These are phyloP conservation scores for Aureobasidium lini DNA, from an alignment of 2,329 filamentous ascomycete genomes.

Conservation along the genomic window DNA sequence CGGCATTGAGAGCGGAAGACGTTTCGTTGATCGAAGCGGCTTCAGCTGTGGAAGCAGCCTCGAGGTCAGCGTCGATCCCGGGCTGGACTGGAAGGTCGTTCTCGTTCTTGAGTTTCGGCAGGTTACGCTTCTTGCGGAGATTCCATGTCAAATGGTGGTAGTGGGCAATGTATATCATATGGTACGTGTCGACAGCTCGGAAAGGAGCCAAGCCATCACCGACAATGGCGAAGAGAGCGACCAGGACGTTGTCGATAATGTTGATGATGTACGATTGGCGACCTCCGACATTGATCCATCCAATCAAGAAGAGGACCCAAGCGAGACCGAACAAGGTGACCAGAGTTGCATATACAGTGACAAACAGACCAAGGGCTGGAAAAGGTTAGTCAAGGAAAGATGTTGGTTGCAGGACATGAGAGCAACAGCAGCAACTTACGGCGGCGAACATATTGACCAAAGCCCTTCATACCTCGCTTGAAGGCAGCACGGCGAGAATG, in stretches of 20 bases:
- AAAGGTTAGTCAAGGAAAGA: background rate
- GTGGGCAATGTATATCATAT: constrained; percentile 74
- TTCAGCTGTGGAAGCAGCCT: constrained; percentile 15
- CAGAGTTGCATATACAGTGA: constrained; percentile 73
- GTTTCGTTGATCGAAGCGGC: background rate
- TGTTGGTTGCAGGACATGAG: background rate
- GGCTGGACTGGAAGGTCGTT: constrained; percentile 54
- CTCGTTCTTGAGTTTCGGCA: constrained; percentile 58
- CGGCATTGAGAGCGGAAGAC: background rate
- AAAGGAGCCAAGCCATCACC: constrained; percentile 62
- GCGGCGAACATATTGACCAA: constrained; percentile 67
- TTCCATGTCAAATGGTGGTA: constrained; percentile 63
- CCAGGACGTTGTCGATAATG: constrained; percentile 50
- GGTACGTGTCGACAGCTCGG: constrained; percentile 73
- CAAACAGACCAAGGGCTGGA: constrained; percentile 71
- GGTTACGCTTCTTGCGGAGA: constrained; percentile 49
- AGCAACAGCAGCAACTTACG: constrained; percentile 40
- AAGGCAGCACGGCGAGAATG: constrained; percentile 74
- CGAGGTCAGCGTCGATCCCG: constrained; percentile 9
- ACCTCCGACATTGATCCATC: constrained; percentile 75
- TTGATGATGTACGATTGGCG: constrained; percentile 56
- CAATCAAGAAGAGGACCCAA: constrained; percentile 84
- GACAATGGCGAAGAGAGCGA: constrained; percentile 55
- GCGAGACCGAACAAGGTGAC: constrained; percentile 80
- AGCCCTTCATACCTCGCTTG: constrained; percentile 71